Evolutionary conservation across 2,329 filamentous ascomycete genomes (phyloP).

Genomic region (Beauveria bassiana): DNA sequence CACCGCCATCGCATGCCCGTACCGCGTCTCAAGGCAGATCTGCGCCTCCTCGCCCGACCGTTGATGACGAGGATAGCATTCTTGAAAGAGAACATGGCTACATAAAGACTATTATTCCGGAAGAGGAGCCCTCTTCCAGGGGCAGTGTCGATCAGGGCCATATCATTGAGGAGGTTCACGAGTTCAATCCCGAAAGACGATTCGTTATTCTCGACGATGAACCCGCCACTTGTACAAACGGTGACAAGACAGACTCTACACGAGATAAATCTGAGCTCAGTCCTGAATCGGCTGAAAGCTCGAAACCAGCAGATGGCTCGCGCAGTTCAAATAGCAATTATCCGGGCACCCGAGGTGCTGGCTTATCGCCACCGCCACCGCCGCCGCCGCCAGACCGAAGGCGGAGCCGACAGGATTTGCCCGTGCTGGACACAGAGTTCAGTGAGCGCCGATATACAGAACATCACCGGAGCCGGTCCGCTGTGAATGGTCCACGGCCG

Average conservation of each 20-base stretch:
- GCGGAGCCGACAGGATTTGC: slow-evolving; percentile 32
- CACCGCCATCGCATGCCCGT: background rate
- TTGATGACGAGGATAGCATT: slow-evolving; percentile 61
- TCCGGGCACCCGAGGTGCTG: slow-evolving; percentile 8
- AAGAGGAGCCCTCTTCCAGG: slow-evolving; percentile 51
- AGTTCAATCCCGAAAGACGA: slow-evolving; percentile 54
- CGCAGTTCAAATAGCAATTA: background rate
- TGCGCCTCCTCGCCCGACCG: slow-evolving; percentile 52
- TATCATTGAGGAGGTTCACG: slow-evolving; percentile 55
- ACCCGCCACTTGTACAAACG: background rate
- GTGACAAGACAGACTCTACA: slow-evolving; percentile 21
- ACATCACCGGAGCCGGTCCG: slow-evolving; percentile 30
- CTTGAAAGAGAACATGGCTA: slow-evolving; percentile 52
- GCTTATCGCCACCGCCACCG: slow-evolving; percentile 11
- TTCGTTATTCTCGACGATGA: slow-evolving; percentile 49
- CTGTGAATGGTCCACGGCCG: slow-evolving; percentile 23
- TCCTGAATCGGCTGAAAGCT: slow-evolving; percentile 1
- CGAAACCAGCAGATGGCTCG: background rate
- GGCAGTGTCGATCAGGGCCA: slow-evolving; percentile 63
- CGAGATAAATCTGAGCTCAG: slow-evolving; percentile 17
- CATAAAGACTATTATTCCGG: slow-evolving; percentile 20
- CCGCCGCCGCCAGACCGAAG: slow-evolving; percentile 18
- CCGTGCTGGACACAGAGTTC: slow-evolving; percentile 36
- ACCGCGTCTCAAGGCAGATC: background rate
- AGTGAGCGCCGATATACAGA: slow-evolving; percentile 20